Conservation (phyloP, 768 basidiomycete genomes). For the Scleroderma bovista region DNA sequence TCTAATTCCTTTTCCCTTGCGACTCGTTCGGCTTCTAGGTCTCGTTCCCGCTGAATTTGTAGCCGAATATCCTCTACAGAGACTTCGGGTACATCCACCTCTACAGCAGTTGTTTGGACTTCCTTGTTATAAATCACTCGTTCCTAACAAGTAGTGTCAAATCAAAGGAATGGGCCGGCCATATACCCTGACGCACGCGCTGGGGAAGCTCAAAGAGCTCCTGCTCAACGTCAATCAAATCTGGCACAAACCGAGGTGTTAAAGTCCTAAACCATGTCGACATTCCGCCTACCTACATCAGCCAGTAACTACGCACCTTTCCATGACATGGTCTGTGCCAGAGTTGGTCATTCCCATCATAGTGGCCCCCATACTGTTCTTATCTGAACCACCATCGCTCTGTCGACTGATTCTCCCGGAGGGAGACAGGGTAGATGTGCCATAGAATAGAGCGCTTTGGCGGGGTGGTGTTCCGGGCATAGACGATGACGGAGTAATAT, state of each 20-base stretch:
- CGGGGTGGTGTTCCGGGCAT: slow-evolving; percentile 64
- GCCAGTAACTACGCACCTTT: slow-evolving; percentile 45
- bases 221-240: slow-evolving; percentile 84
- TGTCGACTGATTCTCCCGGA: slow-evolving; percentile 68
- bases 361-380: slow-evolving; percentile 38
- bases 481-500: slow-evolving; percentile 66
- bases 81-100: slow-evolving; percentile 43
- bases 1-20: slow-evolving; percentile 74
- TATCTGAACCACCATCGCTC: slow-evolving; percentile 57
- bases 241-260: slow-evolving; percentile 61
- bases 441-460: slow-evolving; percentile 32
- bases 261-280: slow-evolving; percentile 39
- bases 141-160: slow-evolving; percentile 40
- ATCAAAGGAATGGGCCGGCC: background rate
- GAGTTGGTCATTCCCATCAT: slow-evolving; percentile 46
- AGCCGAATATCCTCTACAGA: slow-evolving; percentile 74
- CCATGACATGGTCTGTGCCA: slow-evolving; percentile 62
- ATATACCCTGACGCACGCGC: slow-evolving; percentile 47
- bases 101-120: slow-evolving; percentile 69
- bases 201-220: slow-evolving; percentile 88
- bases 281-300: background rate
- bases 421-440: slow-evolving; percentile 31
- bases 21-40: slow-evolving; percentile 62
- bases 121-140: slow-evolving; percentile 81
- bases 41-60: slow-evolving; percentile 46